Conservation (phyloP, 2,329 filamentous ascomycete genomes). For the Helotiales sp. region DNA sequence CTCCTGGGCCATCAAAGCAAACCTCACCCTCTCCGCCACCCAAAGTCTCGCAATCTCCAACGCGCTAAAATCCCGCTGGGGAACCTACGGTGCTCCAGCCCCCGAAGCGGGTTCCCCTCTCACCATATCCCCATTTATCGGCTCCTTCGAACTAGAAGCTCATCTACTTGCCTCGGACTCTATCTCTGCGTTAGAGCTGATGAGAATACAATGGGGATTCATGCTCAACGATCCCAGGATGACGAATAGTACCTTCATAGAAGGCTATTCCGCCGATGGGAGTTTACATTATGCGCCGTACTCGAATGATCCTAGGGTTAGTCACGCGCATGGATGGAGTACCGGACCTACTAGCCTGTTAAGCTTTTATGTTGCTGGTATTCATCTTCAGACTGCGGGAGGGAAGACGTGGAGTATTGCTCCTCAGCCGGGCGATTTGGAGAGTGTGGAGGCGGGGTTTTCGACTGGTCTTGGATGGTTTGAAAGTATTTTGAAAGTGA, state of each 20-base stretch:
- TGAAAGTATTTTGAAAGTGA: neutral
- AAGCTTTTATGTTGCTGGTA: conserved; percentile 31
- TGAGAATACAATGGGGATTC: conserved; percentile 58
- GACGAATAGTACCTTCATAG: conserved; percentile 40
- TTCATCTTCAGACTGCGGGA: conserved; percentile 25
- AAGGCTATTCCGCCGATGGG: conserved; percentile 38
- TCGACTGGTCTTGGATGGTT: conserved; percentile 39
- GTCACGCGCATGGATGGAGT: conserved; percentile 39
- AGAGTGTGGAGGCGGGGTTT: conserved; percentile 39
- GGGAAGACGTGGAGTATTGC: conserved; percentile 33
- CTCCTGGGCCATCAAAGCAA: conserved; percentile 47
- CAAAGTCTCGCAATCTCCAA: conserved; percentile 39
- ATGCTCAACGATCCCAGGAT: conserved; percentile 47
- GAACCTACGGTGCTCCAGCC: conserved; percentile 45
- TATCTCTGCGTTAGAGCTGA: conserved; percentile 52
- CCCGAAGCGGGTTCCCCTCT: conserved; percentile 46
- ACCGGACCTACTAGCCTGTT: conserved; percentile 34
- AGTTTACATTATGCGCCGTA: conserved; percentile 38
- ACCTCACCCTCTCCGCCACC: conserved; percentile 31
- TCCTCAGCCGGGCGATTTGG: conserved; percentile 39
- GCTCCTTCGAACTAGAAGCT: conserved; percentile 45
- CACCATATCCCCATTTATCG: conserved; percentile 47
- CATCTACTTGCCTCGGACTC: conserved; percentile 45
- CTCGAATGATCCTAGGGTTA: conserved; percentile 35
- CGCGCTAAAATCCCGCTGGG: conserved; percentile 22